These are phyloP conservation scores for Entomortierella chlamydospora DNA, from an alignment of 192 early-diverging fungal species.

Conservation along the genomic window DNA sequence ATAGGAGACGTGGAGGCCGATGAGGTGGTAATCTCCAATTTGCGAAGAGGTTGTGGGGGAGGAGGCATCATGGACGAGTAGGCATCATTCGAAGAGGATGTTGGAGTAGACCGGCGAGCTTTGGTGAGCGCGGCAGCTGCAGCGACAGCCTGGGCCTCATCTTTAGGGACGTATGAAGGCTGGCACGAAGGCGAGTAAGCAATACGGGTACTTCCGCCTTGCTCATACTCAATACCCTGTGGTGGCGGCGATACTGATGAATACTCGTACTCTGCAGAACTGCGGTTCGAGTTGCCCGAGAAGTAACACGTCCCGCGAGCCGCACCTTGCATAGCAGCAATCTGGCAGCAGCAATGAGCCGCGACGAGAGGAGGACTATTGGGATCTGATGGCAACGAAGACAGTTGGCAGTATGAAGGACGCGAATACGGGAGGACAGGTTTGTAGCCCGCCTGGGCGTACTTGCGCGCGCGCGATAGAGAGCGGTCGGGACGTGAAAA, in stretches of 20 bases:
- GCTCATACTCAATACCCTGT: slow-evolving; percentile 12
- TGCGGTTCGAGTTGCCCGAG: background rate
- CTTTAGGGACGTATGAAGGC: slow-evolving; percentile 29
- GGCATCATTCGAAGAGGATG: background rate
- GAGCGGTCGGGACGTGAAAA: slow-evolving; percentile 51
- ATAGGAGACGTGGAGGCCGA: slow-evolving; percentile 17
- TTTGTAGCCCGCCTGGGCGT: slow-evolving; percentile 47
- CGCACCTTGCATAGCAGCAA: slow-evolving; percentile 29
- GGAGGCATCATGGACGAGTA: slow-evolving; percentile 19
- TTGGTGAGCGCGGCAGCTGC: background rate
- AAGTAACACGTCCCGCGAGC: slow-evolving; percentile 48
- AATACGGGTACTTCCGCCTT: slow-evolving; percentile 21
- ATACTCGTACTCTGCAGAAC: background rate
- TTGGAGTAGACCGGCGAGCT: background rate
- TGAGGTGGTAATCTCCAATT: slow-evolving; percentile 1
- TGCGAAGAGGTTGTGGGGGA: slow-evolving; percentile 3
- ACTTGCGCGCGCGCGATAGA: slow-evolving; percentile 44
- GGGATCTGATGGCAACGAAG: background rate
- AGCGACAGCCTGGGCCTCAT: background rate
- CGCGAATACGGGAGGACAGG: slow-evolving; percentile 43
- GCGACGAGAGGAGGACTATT: slow-evolving; percentile 5
- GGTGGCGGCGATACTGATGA: slow-evolving; percentile 43
- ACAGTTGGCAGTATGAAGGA: slow-evolving; percentile 37
- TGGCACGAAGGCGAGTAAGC: slow-evolving; percentile 42
- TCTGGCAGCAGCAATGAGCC: slow-evolving; percentile 47